phyloP scores from a whole-genome alignment of 352 stramenopile genomes.

The Phytophthora aleatoria region DNA sequence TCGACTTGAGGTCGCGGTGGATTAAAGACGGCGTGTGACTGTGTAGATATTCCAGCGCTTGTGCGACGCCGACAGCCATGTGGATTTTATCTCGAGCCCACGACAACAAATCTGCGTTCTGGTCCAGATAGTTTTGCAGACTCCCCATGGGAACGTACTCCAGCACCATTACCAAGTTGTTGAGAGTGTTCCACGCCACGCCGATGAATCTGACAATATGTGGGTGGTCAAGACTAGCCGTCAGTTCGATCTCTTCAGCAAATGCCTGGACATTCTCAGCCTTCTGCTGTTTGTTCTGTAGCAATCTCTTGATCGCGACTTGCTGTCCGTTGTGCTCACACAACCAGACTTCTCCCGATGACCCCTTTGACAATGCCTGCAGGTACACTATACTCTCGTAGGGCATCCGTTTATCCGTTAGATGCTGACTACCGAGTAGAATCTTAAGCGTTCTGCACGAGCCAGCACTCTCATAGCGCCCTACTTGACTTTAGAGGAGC shows the following conservation, averaged over 20 bases:
- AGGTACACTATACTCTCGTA: constrained; percentile 24
- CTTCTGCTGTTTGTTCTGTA: constrained; percentile 28
- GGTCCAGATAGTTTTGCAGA: constrained; percentile 23
- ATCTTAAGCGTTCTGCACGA: constrained; percentile 32
- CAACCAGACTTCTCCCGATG: constrained; percentile 49
- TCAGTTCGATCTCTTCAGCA: constrained; percentile 54
- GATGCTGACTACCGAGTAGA: constrained; percentile 16
- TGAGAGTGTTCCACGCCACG: constrained; percentile 47
- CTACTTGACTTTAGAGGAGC: constrained; percentile 11
- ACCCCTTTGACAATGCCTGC: constrained; percentile 31
- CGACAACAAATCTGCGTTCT: constrained; percentile 16
- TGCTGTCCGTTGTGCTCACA: constrained; percentile 39
- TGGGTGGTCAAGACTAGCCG: constrained; percentile 42
- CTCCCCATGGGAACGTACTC: constrained; percentile 22
- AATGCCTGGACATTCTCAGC: constrained; percentile 35
- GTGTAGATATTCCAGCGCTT: constrained; percentile 39
- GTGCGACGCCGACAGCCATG: constrained; percentile 23
- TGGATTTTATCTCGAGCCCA: constrained; percentile 38
- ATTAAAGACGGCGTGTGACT: constrained; percentile 27
- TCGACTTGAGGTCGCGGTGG: constrained; percentile 26
- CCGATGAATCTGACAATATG: constrained; percentile 52
- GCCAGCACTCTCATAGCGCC: constrained; percentile 26
- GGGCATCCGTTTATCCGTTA: constrained; percentile 29
- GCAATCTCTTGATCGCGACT: constrained; percentile 45
- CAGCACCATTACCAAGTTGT: constrained; percentile 35